These are phyloP conservation scores for Massariosphaeria phaeospora DNA, from an alignment of 495 filamentous ascomycete species.

Conservation along the genomic window DNA sequence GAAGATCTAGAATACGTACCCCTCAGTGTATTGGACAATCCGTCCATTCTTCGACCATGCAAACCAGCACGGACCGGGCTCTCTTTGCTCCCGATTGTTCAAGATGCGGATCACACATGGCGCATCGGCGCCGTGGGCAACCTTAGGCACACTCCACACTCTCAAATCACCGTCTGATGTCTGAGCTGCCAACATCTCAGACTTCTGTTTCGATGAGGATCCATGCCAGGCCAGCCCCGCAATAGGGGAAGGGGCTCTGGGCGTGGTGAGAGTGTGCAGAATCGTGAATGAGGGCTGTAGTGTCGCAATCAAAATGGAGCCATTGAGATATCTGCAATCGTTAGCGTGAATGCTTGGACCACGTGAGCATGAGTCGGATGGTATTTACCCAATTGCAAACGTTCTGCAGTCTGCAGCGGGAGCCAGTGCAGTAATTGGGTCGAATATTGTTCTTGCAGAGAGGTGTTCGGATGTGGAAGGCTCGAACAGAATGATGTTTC, in stretches of 20 bases:
- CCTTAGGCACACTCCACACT: conserved; percentile 95
- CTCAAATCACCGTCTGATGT: conserved; percentile 86
- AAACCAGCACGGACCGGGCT: conserved; percentile 86
- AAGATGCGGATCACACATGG: conserved; percentile 83
- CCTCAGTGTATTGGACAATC: conserved; percentile 87
- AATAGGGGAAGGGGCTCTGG: conserved; percentile 78
- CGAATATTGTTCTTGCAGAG: conserved; percentile 85
- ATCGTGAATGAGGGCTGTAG: conserved; percentile 92
- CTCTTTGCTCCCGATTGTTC: conserved; percentile 69
- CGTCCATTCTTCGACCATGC: conserved; percentile 97
- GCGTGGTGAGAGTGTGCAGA: conserved; percentile 82
- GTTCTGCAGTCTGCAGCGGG: conserved; percentile 90
- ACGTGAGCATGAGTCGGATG: conserved; percentile 1
- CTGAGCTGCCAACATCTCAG: conserved; percentile 95
- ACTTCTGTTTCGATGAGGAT: conserved; percentile 93
- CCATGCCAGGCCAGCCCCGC: conserved; percentile 93
- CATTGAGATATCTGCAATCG: conserved; percentile 75
- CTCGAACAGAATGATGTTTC: conserved; percentile 92
- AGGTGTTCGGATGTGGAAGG: conserved; percentile 90
- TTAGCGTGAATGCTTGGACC: conserved; percentile 10
- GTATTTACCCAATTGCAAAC: conserved; percentile 85
- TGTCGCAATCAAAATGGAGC: conserved; percentile 83
- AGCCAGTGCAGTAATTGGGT: conserved; percentile 87
- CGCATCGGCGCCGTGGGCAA: conserved; percentile 61
- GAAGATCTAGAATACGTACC: conserved; percentile 54